A percentile compares a stretch with the other conserved stretches of the same genome.
Evolutionary conservation across 2,329 filamentous ascomycete species (phyloP).

Genomic region (Nemania diffusa): DNA sequence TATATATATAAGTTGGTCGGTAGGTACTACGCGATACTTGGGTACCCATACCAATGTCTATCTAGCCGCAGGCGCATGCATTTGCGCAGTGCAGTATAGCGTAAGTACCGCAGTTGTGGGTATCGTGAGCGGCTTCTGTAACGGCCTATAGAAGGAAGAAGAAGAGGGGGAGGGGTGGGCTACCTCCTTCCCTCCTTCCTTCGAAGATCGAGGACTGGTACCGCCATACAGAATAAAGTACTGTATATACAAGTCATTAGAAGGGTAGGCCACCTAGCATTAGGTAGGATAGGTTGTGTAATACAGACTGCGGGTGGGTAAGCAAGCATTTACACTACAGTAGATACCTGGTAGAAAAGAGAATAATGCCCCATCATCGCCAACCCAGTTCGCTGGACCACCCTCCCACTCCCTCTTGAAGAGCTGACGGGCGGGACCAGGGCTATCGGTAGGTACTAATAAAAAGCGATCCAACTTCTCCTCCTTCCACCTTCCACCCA

Average conservation of each 20-base stretch:
- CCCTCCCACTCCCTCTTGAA: background rate
- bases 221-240: background rate
- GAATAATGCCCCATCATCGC: constrained; percentile 15
- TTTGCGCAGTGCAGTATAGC: too few species aligned
- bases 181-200: background rate
- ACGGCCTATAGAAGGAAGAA: constrained; percentile 1
- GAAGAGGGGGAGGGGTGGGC: constrained; percentile 23
- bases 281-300: background rate
- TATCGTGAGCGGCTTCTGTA: constrained; percentile 23
- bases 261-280: background rate
- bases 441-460: constrained; percentile 12
- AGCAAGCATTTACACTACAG: background rate
- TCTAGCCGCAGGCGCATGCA: constrained; percentile 16
- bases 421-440: constrained; percentile 20
- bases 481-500: constrained; percentile 21
- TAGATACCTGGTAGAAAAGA: background rate
- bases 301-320: constrained; percentile 9
- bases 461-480: constrained; percentile 25
- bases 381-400: constrained; percentile 25
- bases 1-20: background rate
- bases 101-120: constrained; percentile 28
- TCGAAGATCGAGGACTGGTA: background rate
- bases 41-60: background rate
- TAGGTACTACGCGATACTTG: background rate
- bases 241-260: background rate